Conservation (phyloP, 129 eudicot genomes). For the Solidago caesia region DNA sequence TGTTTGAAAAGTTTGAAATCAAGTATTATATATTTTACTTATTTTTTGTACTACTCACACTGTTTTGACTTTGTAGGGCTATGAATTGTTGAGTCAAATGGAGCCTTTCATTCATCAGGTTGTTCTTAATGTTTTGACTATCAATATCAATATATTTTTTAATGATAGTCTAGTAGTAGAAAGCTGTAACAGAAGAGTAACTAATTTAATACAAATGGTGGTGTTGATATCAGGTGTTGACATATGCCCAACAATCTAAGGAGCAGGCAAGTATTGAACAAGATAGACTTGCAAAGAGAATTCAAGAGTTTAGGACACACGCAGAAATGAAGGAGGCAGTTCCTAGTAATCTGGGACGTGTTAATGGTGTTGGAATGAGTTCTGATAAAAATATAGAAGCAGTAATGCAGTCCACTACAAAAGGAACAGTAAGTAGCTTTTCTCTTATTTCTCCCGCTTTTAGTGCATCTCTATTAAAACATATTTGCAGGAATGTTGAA, state of each 20-base stretch:
- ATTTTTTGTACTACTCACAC: slow-evolving; percentile 13
- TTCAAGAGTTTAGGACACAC: slow-evolving; percentile 91
- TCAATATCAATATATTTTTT: neutral
- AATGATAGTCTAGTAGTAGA: neutral
- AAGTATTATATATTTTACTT: neutral
- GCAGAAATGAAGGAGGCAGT: slow-evolving; percentile 59
- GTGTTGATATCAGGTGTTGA: slow-evolving; percentile 67
- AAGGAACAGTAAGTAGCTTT: slow-evolving; percentile 62
- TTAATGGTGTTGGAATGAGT: slow-evolving; percentile 59
- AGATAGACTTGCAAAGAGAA: slow-evolving; percentile 90
- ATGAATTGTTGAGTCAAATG: slow-evolving; percentile 77
- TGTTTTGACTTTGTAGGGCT: slow-evolving; percentile 58
- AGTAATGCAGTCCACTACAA: slow-evolving; percentile 76
- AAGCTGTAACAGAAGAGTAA: neutral
- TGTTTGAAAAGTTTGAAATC: neutral
- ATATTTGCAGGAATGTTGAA: neutral
- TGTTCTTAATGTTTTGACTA: slow-evolving; percentile 9
- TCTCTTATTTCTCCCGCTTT: neutral
- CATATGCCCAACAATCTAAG: slow-evolving; percentile 95
- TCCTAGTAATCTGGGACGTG: slow-evolving; percentile 48
- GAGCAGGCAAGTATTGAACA: slow-evolving; percentile 78
- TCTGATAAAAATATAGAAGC: slow-evolving; percentile 73
- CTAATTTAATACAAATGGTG: neutral
- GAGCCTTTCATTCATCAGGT: slow-evolving; percentile 98
- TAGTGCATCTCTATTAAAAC: neutral